A percentile compares a stretch with the other conserved stretches of the same genome.
These are phyloP conservation scores for Tetrapisispora nanseiensis DNA, from an alignment of 805 yeast species.

Conservation along the genomic window DNA sequence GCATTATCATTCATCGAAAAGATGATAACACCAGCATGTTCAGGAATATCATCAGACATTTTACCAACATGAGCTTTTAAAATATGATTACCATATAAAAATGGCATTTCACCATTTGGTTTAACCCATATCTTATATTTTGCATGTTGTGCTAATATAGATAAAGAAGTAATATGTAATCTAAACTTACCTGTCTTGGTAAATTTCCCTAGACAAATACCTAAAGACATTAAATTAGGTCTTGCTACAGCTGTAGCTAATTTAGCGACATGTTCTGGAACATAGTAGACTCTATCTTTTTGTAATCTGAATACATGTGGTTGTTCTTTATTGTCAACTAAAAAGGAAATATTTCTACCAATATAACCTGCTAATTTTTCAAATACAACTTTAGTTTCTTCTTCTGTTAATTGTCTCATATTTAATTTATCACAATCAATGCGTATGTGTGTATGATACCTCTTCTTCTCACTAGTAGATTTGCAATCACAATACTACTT, in stretches of 20 bases:
- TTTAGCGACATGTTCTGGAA: slow-evolving; percentile 69
- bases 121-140: slow-evolving; percentile 94
- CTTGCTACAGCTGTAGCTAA: slow-evolving; percentile 87
- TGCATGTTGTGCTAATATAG: slow-evolving; percentile 76
- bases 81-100: slow-evolving; percentile 90
- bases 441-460: not conserved
- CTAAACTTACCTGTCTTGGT: slow-evolving; percentile 96
- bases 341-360: slow-evolving; percentile 85
- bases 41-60: slow-evolving; percentile 96
- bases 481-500: too few species aligned
- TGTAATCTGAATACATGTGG: slow-evolving; percentile 94
- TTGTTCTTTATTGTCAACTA: slow-evolving; percentile 69
- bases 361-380: slow-evolving; percentile 93
- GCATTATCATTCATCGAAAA: slow-evolving; percentile 89
- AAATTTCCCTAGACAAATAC: slow-evolving; percentile 90
- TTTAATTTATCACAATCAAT: slow-evolving; percentile 3
- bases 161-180: slow-evolving; percentile 85
- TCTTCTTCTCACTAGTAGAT: not conserved
- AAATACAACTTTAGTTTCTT: slow-evolving; percentile 90
- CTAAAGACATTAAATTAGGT: slow-evolving; percentile 82
- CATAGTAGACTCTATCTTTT: slow-evolving; percentile 93
- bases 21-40: slow-evolving; percentile 91
- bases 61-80: slow-evolving; percentile 94
- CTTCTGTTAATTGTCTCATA: slow-evolving; percentile 95
- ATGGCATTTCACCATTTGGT: slow-evolving; percentile 97